phyloP scores from a whole-genome alignment of 495 filamentous ascomycete genomes.

The Penicillium lividum region DNA sequence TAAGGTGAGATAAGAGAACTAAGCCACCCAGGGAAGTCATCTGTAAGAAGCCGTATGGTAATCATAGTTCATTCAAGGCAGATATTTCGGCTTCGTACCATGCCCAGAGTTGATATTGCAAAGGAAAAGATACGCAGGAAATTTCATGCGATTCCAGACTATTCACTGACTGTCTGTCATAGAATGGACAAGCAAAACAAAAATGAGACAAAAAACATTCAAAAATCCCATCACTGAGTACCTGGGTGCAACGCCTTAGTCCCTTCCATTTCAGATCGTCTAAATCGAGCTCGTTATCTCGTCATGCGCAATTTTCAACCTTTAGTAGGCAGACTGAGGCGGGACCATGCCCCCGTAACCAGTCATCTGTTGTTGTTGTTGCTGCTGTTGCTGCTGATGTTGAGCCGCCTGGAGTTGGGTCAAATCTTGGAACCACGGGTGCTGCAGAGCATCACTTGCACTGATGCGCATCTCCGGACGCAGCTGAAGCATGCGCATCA shows the following conservation, averaged over 20 bases:
- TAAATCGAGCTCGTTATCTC: constrained; percentile 36
- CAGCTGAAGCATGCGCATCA: constrained; percentile 88
- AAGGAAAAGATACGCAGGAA: not conserved
- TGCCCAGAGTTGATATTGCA: not conserved
- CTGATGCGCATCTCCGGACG: constrained; percentile 89
- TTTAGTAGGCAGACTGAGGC: constrained; percentile 42
- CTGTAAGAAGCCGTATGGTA: not conserved
- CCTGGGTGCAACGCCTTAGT: constrained; percentile 38
- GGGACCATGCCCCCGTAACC: constrained; percentile 47
- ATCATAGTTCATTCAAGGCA: not conserved
- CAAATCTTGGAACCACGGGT: constrained; percentile 85
- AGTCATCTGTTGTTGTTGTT: constrained; percentile 44
- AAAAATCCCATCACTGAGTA: constrained; percentile 18
- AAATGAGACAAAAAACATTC: constrained; percentile 13
- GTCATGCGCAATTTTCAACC: constrained; percentile 23
- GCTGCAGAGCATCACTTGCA: constrained; percentile 78
- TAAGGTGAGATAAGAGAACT: not conserved
- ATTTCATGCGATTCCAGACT: constrained; percentile 8
- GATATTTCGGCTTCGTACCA: not conserved
- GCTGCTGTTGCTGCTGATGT: constrained; percentile 48
- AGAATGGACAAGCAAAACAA: constrained; percentile 8
- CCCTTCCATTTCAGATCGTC: constrained; percentile 34
- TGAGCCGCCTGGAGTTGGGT: constrained; percentile 53
- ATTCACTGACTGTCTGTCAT: constrained; percentile 7
- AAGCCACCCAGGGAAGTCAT: not conserved